Percentiles rank a stretch among this genome's conserved stretches.
Evolutionary conservation across 805 yeast genomes (phyloP).

Genomic region (Hanseniaspora thailandica): DNA sequence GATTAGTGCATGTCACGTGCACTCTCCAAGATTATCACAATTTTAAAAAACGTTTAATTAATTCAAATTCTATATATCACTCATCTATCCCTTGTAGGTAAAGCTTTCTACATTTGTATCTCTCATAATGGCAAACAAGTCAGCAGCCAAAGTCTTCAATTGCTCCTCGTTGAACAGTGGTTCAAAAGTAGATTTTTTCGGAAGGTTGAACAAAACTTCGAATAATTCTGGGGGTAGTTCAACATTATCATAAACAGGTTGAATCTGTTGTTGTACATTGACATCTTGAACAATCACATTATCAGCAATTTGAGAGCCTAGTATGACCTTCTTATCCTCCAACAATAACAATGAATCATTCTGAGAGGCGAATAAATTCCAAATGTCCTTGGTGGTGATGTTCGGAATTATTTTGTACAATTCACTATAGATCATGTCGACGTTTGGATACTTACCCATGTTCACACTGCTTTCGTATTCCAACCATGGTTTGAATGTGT

Average conservation of each 20-base stretch:
- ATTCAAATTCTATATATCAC: too few relatives aligned
- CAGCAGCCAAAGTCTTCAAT: conserved; percentile 2
- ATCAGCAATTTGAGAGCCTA: background rate
- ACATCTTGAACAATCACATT: background rate
- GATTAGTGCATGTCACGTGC: too few relatives aligned
- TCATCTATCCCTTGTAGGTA: background rate
- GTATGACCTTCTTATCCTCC: background rate
- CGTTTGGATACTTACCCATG: conserved; percentile 14
- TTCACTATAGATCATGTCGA: conserved; percentile 7
- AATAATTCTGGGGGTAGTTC: conserved; percentile 9
- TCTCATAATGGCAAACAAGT: conserved; percentile 6
- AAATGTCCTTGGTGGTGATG: background rate
- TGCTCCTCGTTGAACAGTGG: conserved; percentile 4
- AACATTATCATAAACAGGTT: background rate
- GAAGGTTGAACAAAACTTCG: conserved; percentile 7
- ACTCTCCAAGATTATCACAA: background rate
- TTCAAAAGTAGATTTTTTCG: background rate
- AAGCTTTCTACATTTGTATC: conserved; percentile 9
- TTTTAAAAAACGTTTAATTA: too few relatives aligned
- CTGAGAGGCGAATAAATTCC: conserved; percentile 5
- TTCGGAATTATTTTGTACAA: conserved; percentile 2
- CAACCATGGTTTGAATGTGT: conserved; percentile 3
- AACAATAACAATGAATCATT: background rate
- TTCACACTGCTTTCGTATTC: conserved; percentile 4
- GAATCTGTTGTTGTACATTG: background rate